Percentiles rank a stretch among this genome's conserved stretches.
These are phyloP conservation scores for Ogataea angusta DNA, from an alignment of 805 yeast species.

Conservation along the genomic window DNA sequence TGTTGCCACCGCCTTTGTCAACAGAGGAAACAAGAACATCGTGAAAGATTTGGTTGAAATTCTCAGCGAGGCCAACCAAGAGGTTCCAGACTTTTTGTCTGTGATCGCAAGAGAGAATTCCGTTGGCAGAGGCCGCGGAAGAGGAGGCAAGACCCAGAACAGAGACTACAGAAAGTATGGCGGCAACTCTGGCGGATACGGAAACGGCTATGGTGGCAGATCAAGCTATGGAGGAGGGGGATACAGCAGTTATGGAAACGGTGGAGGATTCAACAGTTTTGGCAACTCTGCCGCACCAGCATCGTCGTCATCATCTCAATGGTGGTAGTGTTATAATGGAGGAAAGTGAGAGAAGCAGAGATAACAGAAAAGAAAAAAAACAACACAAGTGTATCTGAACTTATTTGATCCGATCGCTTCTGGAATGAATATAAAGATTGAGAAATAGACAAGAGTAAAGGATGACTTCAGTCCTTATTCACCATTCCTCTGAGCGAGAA, in stretches of 20 bases:
- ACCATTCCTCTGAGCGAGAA: neutral
- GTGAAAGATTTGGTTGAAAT: conserved; percentile 85
- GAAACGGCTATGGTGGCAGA: conserved; percentile 26
- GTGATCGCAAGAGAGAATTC: conserved; percentile 75
- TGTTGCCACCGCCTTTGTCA: conserved; percentile 96
- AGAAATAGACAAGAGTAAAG: conserved; percentile 3
- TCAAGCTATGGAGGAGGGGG: conserved; percentile 28
- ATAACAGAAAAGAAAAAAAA: neutral
- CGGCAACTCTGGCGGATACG: conserved; percentile 33
- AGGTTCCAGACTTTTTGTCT: conserved; percentile 85
- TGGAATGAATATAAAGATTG: conserved; percentile 15
- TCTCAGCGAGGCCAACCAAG: conserved; percentile 95
- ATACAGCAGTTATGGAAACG: conserved; percentile 16
- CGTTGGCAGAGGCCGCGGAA: conserved; percentile 53
- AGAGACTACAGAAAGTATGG: conserved; percentile 52
- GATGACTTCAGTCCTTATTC: neutral
- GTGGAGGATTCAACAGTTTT: conserved; percentile 21
- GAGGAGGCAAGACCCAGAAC: conserved; percentile 37
- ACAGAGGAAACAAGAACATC: conserved; percentile 89
- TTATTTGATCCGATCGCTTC: conserved; percentile 13
- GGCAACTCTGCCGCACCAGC: conserved; percentile 28
- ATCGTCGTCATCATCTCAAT: conserved; percentile 28
- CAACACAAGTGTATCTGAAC: conserved; percentile 4
- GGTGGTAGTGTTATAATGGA: conserved; percentile 30
- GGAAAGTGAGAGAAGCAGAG: conserved; percentile 6